Base-by-base conservation (phyloP, 352 stramenopile genomes). In the Phytopythium litorale region DNA sequence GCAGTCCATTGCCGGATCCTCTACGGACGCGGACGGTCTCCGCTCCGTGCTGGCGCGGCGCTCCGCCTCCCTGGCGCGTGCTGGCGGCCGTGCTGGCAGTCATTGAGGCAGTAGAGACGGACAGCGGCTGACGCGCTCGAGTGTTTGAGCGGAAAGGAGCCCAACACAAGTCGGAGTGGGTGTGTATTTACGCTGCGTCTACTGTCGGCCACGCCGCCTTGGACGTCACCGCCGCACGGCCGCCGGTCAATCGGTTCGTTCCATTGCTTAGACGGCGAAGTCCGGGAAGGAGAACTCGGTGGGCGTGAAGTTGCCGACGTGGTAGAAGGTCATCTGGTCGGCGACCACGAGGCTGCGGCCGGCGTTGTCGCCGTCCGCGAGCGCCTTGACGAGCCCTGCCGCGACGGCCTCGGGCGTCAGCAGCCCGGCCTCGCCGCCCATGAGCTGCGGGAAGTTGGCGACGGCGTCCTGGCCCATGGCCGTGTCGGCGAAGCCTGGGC, bases 401-500 rank as follows among this genome's bases (percentile, higher is more conserved):
- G 79, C 66, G 37, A 85, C 71, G 1, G 66, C 54, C 23, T 60
- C 54, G 12, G 78, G 56, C 7, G 73, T 60, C 58, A 70, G 67
- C 4, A 73, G 40, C 5, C 72, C 72, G 55, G 75, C 68, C n/a
- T 67, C 60, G 18, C 60, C 52, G 19, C 38, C 63, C 45, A 63
- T 78, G 52, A 75, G 56, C 23, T 72, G 54, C 8, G 64, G 65
- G 35, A 80, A 53, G 1, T 49, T 45, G 30, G 73, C 63, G 4
- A 63, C 55, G 7, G 69, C 75, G 11, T 70, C 28, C 35, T 68
- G 66, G n/a, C 78, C 78, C 66, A 85, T 81, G 7, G 66, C 72
- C 3, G 78, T 85, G 56, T 81, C 67, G 21, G 76, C 71, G 51
- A 85, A 87, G 19, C 54, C 71, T 18, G 78, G 78, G 19, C 68